Evolutionary conservation across 2,329 filamentous ascomycete genomes (phyloP).

Genomic region (Bipolaris victoriae): DNA sequence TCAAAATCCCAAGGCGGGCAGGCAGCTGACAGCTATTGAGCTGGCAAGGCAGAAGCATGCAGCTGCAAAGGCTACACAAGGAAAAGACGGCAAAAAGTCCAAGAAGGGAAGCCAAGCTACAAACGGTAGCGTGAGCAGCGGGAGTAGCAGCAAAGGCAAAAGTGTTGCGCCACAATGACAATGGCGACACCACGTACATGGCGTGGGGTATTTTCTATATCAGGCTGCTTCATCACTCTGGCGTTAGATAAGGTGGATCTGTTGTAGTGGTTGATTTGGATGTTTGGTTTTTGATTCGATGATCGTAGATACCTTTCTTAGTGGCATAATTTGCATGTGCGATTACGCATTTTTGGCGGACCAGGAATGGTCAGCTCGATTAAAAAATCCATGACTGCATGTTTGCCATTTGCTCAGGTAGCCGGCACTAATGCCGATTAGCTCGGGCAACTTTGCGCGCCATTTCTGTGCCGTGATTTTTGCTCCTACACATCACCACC

Average conservation of each 20-base stretch:
- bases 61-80: slow-evolving; percentile 51
- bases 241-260: slow-evolving; percentile 21
- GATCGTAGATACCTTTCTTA: slow-evolving; percentile 38
- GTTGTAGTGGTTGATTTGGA: slow-evolving; percentile 11
- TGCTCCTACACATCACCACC: neutral
- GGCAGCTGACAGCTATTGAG: slow-evolving; percentile 55
- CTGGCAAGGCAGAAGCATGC: slow-evolving; percentile 64
- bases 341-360: slow-evolving; percentile 5
- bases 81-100: slow-evolving; percentile 37
- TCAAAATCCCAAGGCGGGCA: slow-evolving; percentile 29
- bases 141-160: slow-evolving; percentile 35
- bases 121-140: slow-evolving; percentile 23
- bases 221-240: slow-evolving; percentile 18
- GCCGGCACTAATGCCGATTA: slow-evolving; percentile 16
- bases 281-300: slow-evolving; percentile 30
- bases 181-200: slow-evolving; percentile 7
- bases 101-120: slow-evolving; percentile 25
- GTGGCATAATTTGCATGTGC: slow-evolving; percentile 11
- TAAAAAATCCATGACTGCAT: slow-evolving; percentile 20
- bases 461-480: slow-evolving; percentile 4
- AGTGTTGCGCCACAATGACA: slow-evolving; percentile 33
- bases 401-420: slow-evolving; percentile 9
- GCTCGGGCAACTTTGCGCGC: slow-evolving; percentile 4
- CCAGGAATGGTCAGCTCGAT: slow-evolving; percentile 1
- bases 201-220: slow-evolving; percentile 14